Evolutionary conservation across 768 basidiomycete species (phyloP).

Genomic region (Kwoniella dejecticola): DNA sequence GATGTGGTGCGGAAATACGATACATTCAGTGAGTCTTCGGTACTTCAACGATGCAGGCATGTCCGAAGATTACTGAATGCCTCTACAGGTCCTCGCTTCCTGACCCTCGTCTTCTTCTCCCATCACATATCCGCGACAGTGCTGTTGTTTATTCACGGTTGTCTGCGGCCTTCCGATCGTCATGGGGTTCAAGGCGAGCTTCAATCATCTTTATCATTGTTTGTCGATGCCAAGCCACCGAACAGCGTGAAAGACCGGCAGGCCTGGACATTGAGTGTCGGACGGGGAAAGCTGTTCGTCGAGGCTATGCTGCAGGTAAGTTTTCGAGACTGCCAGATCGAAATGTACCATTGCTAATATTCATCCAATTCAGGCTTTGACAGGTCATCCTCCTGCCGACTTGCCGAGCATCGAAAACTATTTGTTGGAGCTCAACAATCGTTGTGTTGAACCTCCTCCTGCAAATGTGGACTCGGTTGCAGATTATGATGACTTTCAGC

Average conservation of each 20-base stretch:
- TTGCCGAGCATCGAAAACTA: conserved; percentile 5
- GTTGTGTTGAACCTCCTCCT: background rate
- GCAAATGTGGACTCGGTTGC: background rate
- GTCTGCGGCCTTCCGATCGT: background rate
- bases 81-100: background rate
- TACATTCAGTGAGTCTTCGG: background rate
- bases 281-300: conserved; percentile 4
- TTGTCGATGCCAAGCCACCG: background rate
- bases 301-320: conserved; percentile 7
- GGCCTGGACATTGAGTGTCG: conserved; percentile 2
- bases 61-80: too few relatives aligned
- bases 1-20: background rate
- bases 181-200: background rate
- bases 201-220: background rate
- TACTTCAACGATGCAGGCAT: background rate
- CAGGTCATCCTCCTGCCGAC: conserved; percentile 1
- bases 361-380: background rate
- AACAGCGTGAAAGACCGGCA: background rate
- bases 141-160: conserved; percentile 10
- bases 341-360: background rate
- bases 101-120: conserved; percentile 8
- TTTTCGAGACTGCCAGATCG: too few relatives aligned
- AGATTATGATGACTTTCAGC: background rate
- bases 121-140: conserved; percentile 9
- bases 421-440: background rate